Evolutionary conservation across 2,329 filamentous ascomycete species (phyloP).

Genomic region (Cladosporium oxysporum): DNA sequence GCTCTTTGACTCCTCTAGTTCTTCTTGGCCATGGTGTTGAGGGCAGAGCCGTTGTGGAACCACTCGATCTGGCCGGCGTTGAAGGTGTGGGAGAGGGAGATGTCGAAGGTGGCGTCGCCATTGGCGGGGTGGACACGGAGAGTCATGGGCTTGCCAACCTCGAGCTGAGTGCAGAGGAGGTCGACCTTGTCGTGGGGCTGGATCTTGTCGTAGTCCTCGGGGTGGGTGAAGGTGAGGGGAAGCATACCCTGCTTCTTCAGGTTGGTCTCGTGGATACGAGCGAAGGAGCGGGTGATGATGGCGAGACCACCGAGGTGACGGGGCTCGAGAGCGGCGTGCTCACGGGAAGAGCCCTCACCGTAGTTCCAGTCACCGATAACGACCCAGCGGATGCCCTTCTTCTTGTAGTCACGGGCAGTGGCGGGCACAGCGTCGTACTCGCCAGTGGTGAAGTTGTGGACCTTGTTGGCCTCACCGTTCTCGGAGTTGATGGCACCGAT

Average conservation of each 20-base stretch:
- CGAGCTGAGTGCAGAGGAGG: slow-evolving; percentile 83
- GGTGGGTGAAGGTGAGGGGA: slow-evolving; percentile 90
- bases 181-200: slow-evolving; percentile 90
- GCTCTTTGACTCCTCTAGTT: slow-evolving; percentile 11
- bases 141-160: slow-evolving; percentile 88
- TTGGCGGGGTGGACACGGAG: slow-evolving; percentile 90
- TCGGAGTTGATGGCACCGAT: slow-evolving; percentile 95
- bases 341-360: slow-evolving; percentile 94
- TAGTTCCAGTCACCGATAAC: slow-evolving; percentile 99
- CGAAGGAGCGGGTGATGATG: slow-evolving; percentile 93
- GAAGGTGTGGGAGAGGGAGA: slow-evolving; percentile 92
- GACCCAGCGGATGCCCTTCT: slow-evolving; percentile 93
- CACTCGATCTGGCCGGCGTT: slow-evolving; percentile 97
- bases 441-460: slow-evolving; percentile 85
- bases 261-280: slow-evolving; percentile 99
- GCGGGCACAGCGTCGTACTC: slow-evolving; percentile 87
- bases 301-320: slow-evolving; percentile 95
- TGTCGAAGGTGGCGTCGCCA: slow-evolving; percentile 71
- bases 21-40: slow-evolving; percentile 96
- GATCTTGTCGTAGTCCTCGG: slow-evolving; percentile 97
- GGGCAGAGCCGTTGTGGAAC: slow-evolving; percentile 96
- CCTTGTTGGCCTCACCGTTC: slow-evolving; percentile 96
- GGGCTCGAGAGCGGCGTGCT: slow-evolving; percentile 97
- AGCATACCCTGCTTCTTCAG: slow-evolving; percentile 99
- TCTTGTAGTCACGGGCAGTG: slow-evolving; percentile 97